phyloP scores from a whole-genome alignment of 805 yeast species.

The Teunomyces barrocoloradensis region DNA sequence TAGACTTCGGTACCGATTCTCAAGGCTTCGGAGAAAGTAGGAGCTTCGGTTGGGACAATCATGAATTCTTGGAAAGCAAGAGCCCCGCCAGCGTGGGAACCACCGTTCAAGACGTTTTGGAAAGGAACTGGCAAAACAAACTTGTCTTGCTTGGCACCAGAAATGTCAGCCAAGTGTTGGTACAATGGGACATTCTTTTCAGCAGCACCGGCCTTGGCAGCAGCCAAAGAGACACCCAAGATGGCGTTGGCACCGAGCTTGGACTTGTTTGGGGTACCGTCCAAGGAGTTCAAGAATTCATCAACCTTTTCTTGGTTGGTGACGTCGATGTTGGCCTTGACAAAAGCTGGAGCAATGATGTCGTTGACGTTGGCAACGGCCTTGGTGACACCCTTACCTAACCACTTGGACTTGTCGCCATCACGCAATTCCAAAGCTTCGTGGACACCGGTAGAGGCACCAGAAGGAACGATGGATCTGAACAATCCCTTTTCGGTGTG shows the following conservation, averaged over 20 bases:
- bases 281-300: slow-evolving; percentile 79
- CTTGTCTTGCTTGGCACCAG: slow-evolving; percentile 72
- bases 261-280: slow-evolving; percentile 96
- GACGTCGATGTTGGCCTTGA: slow-evolving; percentile 79
- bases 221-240: slow-evolving; percentile 96
- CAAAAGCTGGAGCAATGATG: slow-evolving; percentile 89
- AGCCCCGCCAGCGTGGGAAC: slow-evolving; percentile 99
- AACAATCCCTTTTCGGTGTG: slow-evolving; percentile 89
- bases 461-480: slow-evolving; percentile 98
- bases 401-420: slow-evolving; percentile 96
- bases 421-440: slow-evolving; percentile 99
- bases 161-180: slow-evolving; percentile 80
- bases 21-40: slow-evolving; percentile 89
- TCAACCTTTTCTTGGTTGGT: slow-evolving; percentile 85
- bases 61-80: slow-evolving; percentile 99
- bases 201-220: slow-evolving; percentile 97
- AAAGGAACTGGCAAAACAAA: slow-evolving; percentile 97
- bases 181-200: slow-evolving; percentile 91
- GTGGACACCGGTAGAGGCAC: slow-evolving; percentile 99
- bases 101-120: slow-evolving; percentile 99
- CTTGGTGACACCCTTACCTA: slow-evolving; percentile 97
- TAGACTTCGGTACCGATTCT: slow-evolving; percentile 97
- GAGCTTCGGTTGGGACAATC: slow-evolving; percentile 95
- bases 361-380: slow-evolving; percentile 96
- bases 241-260: slow-evolving; percentile 99